Percentiles rank a stretch among this genome's conserved stretches.
These are phyloP conservation scores for Tricladium varicosporioides DNA, from an alignment of 2,329 filamentous ascomycete genomes.

Conservation along the genomic window DNA sequence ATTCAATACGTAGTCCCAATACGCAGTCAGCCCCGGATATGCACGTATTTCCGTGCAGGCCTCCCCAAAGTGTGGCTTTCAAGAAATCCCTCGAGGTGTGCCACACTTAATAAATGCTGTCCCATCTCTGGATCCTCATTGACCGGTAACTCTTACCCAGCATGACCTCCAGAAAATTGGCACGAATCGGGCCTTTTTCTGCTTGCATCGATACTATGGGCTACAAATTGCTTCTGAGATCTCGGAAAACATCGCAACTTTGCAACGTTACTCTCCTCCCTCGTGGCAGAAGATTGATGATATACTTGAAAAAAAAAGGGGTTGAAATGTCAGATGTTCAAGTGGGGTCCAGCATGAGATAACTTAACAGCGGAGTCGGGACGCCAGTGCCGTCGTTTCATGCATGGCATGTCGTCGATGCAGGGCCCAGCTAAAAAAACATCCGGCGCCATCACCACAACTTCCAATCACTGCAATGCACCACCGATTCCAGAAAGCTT, in stretches of 20 bases:
- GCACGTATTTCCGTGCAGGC: conserved; percentile 1
- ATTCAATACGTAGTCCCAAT: neutral
- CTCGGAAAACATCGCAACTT: neutral
- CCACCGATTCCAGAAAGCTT: conserved; percentile 12
- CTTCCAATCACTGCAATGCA: conserved; percentile 9
- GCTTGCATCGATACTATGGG: neutral
- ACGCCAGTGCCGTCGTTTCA: conserved; percentile 6
- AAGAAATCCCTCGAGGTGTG: conserved; percentile 6
- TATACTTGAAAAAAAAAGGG: neutral
- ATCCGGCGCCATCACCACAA: neutral
- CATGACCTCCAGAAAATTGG: neutral
- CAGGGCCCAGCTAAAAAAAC: conserved; percentile 10
- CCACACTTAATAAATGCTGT: conserved; percentile 11
- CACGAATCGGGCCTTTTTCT: conserved; percentile 8
- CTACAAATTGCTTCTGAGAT: neutral
- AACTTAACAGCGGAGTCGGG: conserved; percentile 1
- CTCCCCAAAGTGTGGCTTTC: conserved; percentile 7
- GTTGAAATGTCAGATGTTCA: neutral
- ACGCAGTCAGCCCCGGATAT: neutral
- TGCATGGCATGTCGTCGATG: conserved; percentile 13
- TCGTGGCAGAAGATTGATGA: neutral
- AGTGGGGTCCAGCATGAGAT: conserved; percentile 2
- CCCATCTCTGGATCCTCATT: conserved; percentile 4
- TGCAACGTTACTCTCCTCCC: conserved; percentile 2
- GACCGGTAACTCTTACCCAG: conserved; percentile 2